Conservation (phyloP, 495 filamentous ascomycete species). For the Neurospora sublineolata region DNA sequence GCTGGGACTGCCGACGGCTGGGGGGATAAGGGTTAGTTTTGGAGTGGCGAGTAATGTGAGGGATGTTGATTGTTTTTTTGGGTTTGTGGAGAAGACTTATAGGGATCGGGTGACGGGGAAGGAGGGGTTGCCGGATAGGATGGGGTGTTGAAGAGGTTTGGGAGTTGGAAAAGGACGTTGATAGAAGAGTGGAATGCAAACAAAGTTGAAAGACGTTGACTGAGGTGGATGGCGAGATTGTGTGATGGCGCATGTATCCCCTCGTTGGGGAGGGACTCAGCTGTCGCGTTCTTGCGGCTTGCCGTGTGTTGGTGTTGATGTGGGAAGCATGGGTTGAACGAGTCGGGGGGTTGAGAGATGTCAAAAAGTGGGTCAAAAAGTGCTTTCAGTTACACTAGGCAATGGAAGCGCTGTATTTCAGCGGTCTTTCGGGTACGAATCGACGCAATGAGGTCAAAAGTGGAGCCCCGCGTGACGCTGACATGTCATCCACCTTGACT, state of each 20-base stretch:
- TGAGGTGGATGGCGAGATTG: neutral
- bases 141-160: too few species aligned
- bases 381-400: neutral
- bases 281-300: neutral
- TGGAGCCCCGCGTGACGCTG: neutral
- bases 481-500: neutral
- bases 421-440: neutral
- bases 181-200: neutral
- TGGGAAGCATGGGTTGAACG: neutral
- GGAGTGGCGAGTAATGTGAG: conserved; percentile 17
- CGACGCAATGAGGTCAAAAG: neutral
- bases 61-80: conserved; percentile 22
- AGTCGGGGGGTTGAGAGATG: neutral
- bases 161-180: too few species aligned
- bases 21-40: conserved; percentile 23
- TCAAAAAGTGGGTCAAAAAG: neutral
- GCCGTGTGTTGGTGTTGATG: neutral
- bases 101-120: conserved; percentile 13
- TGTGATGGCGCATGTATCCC: neutral
- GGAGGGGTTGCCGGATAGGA: neutral
- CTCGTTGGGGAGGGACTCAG: neutral
- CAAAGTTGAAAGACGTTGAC: neutral
- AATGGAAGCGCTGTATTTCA: neutral
- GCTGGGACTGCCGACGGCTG: conserved; percentile 1
- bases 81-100: conserved; percentile 20